Conservation (phyloP, 257 asterid species). For the Solanum corneliomulleri region DNA sequence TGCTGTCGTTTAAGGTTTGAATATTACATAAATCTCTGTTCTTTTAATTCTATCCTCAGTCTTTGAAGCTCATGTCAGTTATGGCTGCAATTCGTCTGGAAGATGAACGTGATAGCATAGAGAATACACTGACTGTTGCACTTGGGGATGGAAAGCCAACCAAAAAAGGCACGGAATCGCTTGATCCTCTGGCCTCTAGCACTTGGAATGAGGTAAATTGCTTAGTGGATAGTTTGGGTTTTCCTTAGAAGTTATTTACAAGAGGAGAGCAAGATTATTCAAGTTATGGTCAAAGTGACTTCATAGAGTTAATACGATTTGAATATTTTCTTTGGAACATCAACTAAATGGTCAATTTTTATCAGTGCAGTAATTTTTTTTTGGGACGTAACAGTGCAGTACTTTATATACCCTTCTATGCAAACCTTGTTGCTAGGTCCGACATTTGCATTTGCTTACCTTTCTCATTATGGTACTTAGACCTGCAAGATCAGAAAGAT, state of each 20-base stretch:
- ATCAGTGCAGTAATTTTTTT: not conserved
- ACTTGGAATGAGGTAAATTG: constrained; percentile 70
- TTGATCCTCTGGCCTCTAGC: constrained; percentile 84
- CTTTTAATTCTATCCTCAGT: constrained; percentile 26
- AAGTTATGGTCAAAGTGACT: not conserved
- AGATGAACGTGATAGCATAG: constrained; percentile 55
- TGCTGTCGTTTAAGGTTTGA: not conserved
- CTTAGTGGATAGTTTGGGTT: not conserved
- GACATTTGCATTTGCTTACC: not conserved
- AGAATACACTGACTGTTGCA: constrained; percentile 53
- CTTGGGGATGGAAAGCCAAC: constrained; percentile 56
- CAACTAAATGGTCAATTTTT: not conserved
- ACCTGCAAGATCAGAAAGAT: not conserved
- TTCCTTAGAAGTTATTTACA: not conserved
- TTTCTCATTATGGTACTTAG: not conserved
- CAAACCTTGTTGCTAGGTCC: not conserved
- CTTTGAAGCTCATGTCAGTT: constrained; percentile 70
- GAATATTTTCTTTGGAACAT: not conserved
- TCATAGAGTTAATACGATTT: not conserved
- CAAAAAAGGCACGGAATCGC: constrained; percentile 31
- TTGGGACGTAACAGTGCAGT: not conserved
- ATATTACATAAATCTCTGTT: not conserved
- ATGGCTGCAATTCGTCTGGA: constrained; percentile 89
- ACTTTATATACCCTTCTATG: not conserved
- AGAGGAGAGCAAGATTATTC: not conserved